Conservation (phyloP, 352 stramenopile genomes). For the Phytophthora hybrid region DNA sequence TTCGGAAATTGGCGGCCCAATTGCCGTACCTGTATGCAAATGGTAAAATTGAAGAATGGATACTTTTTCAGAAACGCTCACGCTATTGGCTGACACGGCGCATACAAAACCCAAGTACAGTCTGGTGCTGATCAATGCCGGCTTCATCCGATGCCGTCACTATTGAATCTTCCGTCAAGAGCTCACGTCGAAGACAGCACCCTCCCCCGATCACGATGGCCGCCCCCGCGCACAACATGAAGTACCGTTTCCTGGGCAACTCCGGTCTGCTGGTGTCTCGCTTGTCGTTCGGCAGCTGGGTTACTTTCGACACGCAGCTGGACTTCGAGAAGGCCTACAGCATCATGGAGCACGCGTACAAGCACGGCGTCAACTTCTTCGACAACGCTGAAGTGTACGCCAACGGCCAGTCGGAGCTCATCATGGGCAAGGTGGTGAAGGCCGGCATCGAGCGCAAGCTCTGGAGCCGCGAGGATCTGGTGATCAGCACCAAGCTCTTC, state of each 20-base stretch:
- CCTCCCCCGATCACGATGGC: constrained; percentile 11
- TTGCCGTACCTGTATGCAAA: no score
- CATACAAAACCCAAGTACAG: neutral
- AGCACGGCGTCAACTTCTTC: constrained; percentile 75
- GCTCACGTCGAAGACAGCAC: constrained; percentile 6
- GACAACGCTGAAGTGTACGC: constrained; percentile 71
- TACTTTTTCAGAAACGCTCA: neutral
- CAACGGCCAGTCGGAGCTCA: constrained; percentile 54
- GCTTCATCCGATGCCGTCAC: neutral
- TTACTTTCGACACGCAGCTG: constrained; percentile 59
- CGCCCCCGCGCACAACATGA: constrained; percentile 54
- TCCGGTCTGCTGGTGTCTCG: constrained; percentile 57
- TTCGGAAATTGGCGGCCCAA: no score
- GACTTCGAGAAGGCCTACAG: constrained; percentile 68
- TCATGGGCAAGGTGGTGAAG: constrained; percentile 70
- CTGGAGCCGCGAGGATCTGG: constrained; percentile 64
- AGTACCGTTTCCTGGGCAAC: constrained; percentile 69
- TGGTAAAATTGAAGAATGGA: neutral
- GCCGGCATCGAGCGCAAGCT: constrained; percentile 52
- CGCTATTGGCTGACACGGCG: neutral
- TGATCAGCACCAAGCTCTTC: constrained; percentile 80
- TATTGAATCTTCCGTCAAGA: constrained; percentile 42
- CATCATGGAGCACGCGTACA: constrained; percentile 69
- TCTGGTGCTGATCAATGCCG: neutral
- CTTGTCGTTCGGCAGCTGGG: constrained; percentile 63